Base-by-base conservation (phyloP, 1,284 basidiomycete genomes). In the Macrocybe sp. region DNA sequence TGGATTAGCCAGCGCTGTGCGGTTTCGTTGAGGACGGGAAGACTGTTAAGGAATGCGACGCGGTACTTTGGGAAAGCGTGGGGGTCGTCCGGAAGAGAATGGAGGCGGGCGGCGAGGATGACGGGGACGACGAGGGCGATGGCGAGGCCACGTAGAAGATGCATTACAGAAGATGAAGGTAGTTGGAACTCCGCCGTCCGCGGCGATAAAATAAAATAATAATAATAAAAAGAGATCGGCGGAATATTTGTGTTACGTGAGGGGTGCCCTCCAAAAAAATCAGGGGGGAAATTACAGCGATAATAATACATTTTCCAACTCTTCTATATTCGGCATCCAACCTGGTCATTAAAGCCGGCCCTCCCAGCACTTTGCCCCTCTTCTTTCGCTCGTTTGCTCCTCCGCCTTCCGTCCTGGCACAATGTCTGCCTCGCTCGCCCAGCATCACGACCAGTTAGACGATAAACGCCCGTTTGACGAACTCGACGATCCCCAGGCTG, bases 1-100 rank as follows among this genome's bases (percentile, higher is more conserved):
- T 81, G 63, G 28, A 65, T 64, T 16, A 89, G 74, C 86, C 85
- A 90, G 39, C 74, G 72, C 52, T 83, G 70, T 6, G 89, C 92
- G 8, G 90, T 92, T 37, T 81, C 71, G 58, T 83, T 83, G 6
- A 77, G 65, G 48, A 94, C 66, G n/a, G 92, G 90, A 11, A 84
- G 76, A 50, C 81, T 78, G 61, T 90, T 89, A 57, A 94, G 78
- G 65, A 90, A 94, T 40, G 82, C 71, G 54, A 94, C 82, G 44
- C 83, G 77, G 64, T 83, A 91, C 64, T 94, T 94, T 47, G 92
- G 92, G 62, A 85, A 91, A 0, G 90, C 85, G 61, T 83, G 80
- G 10, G 84, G 73, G 60, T 95, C 92, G 56, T 92, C 83, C 32
- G 87, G 85, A 34, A 87, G 74, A 1, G 85, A 81, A 59, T 85